These are phyloP conservation scores for Xylaria hypoxylon DNA, from an alignment of 2,329 filamentous ascomycete genomes.

Conservation along the genomic window DNA sequence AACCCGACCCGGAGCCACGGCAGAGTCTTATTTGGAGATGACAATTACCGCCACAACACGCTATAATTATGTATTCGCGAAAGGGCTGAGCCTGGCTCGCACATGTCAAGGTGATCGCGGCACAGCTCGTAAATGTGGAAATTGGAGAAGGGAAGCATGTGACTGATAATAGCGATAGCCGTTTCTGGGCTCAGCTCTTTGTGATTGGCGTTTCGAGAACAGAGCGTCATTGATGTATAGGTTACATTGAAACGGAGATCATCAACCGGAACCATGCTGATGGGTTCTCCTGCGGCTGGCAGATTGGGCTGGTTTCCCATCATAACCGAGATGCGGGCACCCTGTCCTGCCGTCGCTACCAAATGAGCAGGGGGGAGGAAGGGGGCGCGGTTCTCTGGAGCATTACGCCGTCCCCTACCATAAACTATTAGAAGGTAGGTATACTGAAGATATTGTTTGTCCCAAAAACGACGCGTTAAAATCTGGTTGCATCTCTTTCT, in stretches of 20 bases:
- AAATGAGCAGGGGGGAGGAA: background rate
- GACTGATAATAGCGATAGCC: no score
- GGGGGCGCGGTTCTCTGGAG: slow-evolving; percentile 1
- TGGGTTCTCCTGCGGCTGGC: slow-evolving; percentile 16
- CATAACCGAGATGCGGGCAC: slow-evolving; percentile 16
- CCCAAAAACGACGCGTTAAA: background rate
- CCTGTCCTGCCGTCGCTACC: slow-evolving; percentile 4
- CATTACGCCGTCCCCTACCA: background rate
- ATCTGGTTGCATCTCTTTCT: background rate
- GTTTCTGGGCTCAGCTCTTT: background rate
- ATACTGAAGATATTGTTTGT: background rate
- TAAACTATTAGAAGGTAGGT: background rate
- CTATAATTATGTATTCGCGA: background rate
- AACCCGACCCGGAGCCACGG: background rate
- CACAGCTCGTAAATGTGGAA: slow-evolving; percentile 11
- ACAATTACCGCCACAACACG: background rate
- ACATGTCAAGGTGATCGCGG: slow-evolving; percentile 3
- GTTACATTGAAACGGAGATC: slow-evolving; percentile 24
- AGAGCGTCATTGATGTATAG: background rate
- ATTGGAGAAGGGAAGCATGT: background rate
- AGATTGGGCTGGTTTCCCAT: no score
- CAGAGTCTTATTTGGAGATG: slow-evolving; percentile 7
- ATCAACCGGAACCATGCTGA: slow-evolving; percentile 20
- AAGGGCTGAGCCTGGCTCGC: slow-evolving; percentile 18
- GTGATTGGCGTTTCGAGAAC: background rate